Percentiles rank a stretch among this genome's conserved stretches.
Conservation (phyloP, 148 eudicot genomes). For the Gaultheria prostrata region DNA sequence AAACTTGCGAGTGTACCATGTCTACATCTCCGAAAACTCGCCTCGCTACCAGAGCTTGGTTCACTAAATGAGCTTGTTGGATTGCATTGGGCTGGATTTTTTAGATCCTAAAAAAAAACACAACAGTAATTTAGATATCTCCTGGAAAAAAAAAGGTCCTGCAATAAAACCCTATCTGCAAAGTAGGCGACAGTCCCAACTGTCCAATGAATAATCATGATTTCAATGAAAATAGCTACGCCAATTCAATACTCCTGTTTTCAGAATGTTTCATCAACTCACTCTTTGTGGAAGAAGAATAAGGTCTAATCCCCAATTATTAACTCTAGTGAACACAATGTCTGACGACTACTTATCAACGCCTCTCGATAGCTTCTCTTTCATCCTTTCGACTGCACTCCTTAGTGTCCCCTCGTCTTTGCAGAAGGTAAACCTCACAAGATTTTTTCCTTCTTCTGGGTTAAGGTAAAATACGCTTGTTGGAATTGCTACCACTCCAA, state of each 20-base stretch:
- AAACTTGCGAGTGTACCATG: too few species aligned
- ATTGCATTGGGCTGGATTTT: too few species aligned
- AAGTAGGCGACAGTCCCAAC: background rate
- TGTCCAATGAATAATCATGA: background rate
- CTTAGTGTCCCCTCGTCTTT: constrained; percentile 87
- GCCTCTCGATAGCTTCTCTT: constrained; percentile 52
- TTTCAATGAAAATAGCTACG: background rate
- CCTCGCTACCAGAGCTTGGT: too few species aligned
- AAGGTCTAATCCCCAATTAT: background rate
- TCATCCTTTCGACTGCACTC: constrained; percentile 76
- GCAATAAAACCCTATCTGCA: too few species aligned
- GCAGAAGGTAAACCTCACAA: constrained; percentile 94
- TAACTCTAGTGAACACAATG: background rate
- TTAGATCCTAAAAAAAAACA: too few species aligned
- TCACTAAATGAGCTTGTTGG: too few species aligned
- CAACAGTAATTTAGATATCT: too few species aligned
- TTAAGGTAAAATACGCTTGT: constrained; percentile 88
- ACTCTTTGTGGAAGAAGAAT: background rate
- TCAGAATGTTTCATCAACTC: background rate
- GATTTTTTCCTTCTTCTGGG: constrained; percentile 88
- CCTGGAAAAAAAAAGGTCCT: too few species aligned
- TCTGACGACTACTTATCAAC: background rate
- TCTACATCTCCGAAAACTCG: too few species aligned
- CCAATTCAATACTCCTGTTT: background rate
- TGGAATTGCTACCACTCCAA: constrained; percentile 96